A percentile compares a stretch with the other conserved stretches of the same genome.
phyloP scores from a whole-genome alignment of 805 yeast genomes.

The Kodamaea lidongshanica region DNA sequence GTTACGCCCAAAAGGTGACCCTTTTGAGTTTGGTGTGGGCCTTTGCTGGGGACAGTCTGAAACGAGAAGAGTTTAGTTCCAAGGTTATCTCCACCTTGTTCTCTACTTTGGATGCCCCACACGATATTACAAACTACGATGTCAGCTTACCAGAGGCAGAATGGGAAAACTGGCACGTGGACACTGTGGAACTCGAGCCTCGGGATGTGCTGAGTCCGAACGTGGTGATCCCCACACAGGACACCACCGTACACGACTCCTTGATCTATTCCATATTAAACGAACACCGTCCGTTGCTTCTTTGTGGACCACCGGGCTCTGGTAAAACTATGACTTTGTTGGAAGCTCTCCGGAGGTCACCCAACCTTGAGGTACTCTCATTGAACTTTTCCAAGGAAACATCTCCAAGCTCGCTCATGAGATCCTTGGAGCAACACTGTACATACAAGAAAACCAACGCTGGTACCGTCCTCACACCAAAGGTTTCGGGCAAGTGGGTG shows the following conservation, averaged over 20 bases:
- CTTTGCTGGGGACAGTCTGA: conserved; percentile 52
- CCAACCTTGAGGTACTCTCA: conserved; percentile 54
- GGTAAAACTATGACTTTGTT: conserved; percentile 92
- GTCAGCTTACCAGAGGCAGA: conserved; percentile 39
- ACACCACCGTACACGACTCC: conserved; percentile 63
- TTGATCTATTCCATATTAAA: conserved; percentile 51
- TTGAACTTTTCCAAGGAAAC: conserved; percentile 83
- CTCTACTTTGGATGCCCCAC: conserved; percentile 5
- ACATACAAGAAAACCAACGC: conserved; percentile 45
- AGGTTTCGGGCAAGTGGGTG: conserved; percentile 56
- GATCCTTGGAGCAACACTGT: conserved; percentile 69
- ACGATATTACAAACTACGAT: conserved; percentile 33
- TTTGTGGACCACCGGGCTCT: conserved; percentile 97
- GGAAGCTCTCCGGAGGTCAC: conserved; percentile 54
- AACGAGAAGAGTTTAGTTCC: conserved; percentile 34
- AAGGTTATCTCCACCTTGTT: conserved; percentile 4
- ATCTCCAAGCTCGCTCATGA: conserved; percentile 51
- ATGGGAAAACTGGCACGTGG: conserved; percentile 46
- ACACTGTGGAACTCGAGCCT: conserved; percentile 44
- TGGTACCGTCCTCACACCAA: conserved; percentile 56
- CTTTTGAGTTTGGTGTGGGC: conserved; percentile 52
- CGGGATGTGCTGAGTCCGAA: conserved; percentile 57
- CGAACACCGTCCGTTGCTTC: conserved; percentile 53
- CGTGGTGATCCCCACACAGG: conserved; percentile 70
- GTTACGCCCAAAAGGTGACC: conserved; percentile 28